Base-by-base conservation (phyloP, 306 rosid species). In the Malus asiatica region DNA sequence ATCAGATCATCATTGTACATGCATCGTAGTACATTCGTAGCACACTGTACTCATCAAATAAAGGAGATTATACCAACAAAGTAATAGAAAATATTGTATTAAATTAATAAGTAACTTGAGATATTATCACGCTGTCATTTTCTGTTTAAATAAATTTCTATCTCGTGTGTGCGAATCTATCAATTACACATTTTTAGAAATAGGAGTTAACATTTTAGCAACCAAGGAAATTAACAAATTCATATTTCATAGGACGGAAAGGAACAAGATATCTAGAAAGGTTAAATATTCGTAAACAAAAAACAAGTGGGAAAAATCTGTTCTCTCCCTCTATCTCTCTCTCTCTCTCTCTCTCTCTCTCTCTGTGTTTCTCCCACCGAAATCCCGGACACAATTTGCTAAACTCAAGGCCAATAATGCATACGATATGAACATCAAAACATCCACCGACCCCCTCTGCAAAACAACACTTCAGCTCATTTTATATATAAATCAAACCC, bases 321-420 rank as follows among this genome's bases (percentile, higher is more conserved):
- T 14, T 11, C 65, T 25, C 35, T 4, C 35, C 33, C 5, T 32
- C 33, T 12, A 33, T 22, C 65, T 20, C 61, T 53, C 59, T 52
- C 59, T 19, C 27, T 61, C 72, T 75, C 51, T 76, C 72, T 44
- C 82, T 44, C 79, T 22, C 45, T 60, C 9, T 20, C 27, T 23
- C 57, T 30, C 73, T 40, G 5, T 12, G 13, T 42, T 68, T 42
- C 73, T 63, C 70, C 78, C 85, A 78, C 81, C 85, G 67, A 84
- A 84, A 75, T 82, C 86, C 73, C 78, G 79, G 88, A 74, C 76
- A 57, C 14, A 6, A 44, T 59, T 64, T 69, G 72, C 72, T 74
- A 76, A 78, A 62, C 42, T 14, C 77, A 40, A 64, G 65, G 40
- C 40, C 16, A 53, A 58, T 32, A 23, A 46, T 14, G 12, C 5